Base-by-base conservation (phyloP, 352 stramenopile species). In the Globisporangium acanthophoron region DNA sequence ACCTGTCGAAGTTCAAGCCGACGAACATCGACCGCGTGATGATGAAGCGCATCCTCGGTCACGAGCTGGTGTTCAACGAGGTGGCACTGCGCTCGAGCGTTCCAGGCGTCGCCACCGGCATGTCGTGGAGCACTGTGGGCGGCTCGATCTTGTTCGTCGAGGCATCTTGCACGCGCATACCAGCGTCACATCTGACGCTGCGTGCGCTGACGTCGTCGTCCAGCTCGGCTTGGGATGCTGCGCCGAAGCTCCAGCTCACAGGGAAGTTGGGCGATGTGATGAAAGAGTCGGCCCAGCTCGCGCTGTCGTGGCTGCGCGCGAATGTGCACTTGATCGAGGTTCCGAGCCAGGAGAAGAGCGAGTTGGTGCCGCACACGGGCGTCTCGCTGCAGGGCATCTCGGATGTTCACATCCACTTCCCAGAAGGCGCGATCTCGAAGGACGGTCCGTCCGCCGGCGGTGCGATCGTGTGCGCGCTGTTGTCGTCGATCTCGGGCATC, bases 371-470 rank as follows among this genome's bases (percentile, higher is more conserved):
- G 3, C 69, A 65, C n/a, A 44, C 64, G 12, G 12, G 12, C 40
- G 51, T 85, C 33, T 85, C 76, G 3, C 48, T 90, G 35, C 64
- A 89, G 45, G 67, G 64, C 20, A 74, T 91, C 47, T 79, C 74
- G 7, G 83, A 89, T 53, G 69, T 97, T 7, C 88, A 97, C 56
- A 68, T 97, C 4, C 88, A 97, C 58, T 94, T 97, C 40, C 89
- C 90, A 0, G 87, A 94, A 66, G 90, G 87, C 44, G 90, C 86
- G 9, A 94, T 92, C 24, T 79, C 88, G 5, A 97, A 97, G 59
- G 90, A 97, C 54, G 87, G 90, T 5, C 88, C 90, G 12, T 96
- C 85, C 3, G 88, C 90, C 5, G 90, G 88, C 18, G 74, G 89
- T 7, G 86, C 90, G 0, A 96, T 97, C 54, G 83, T 94, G 13